phyloP scores from a whole-genome alignment of 2,329 filamentous ascomycete species.

The Cladophialophora exuberans region DNA sequence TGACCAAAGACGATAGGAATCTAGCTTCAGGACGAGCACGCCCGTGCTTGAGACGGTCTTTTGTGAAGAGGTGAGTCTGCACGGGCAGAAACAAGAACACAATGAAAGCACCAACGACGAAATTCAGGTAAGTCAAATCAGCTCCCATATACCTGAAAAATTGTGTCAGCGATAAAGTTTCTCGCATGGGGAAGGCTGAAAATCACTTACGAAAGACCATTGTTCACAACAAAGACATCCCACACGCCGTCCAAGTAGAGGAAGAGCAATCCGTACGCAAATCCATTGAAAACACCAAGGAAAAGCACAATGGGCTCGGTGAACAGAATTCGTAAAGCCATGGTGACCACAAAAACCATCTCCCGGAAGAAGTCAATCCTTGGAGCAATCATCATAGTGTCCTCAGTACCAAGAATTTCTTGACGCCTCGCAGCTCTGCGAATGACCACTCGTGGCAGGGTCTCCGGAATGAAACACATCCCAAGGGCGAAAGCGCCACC shows the following conservation, averaged over 20 bases:
- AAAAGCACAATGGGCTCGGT: slow-evolving; percentile 46
- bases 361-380: slow-evolving; percentile 44
- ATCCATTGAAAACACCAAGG: slow-evolving; percentile 39
- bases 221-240: slow-evolving; percentile 47
- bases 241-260: slow-evolving; percentile 49
- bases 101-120: slow-evolving; percentile 39
- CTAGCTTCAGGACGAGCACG: slow-evolving; percentile 44
- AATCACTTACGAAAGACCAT: slow-evolving; percentile 33
- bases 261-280: slow-evolving; percentile 47
- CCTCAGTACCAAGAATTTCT: slow-evolving; percentile 35
- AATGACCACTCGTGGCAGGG: slow-evolving; percentile 46
- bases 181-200: no score
- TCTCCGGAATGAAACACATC: slow-evolving; percentile 46
- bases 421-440: slow-evolving; percentile 38
- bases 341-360: slow-evolving; percentile 45
- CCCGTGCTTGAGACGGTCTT: slow-evolving; percentile 41
- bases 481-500: slow-evolving; percentile 41
- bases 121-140: slow-evolving; percentile 48
- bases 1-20: slow-evolving; percentile 45
- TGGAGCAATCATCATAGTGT: slow-evolving; percentile 39
- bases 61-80: slow-evolving; percentile 46
- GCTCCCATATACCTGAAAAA: slow-evolving; percentile 42
- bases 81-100: slow-evolving; percentile 45
- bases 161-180: no score
- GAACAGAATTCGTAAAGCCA: slow-evolving; percentile 48